These are phyloP conservation scores for Vanderwaltozyma tropicalis DNA, from an alignment of 805 yeast genomes.

Conservation along the genomic window DNA sequence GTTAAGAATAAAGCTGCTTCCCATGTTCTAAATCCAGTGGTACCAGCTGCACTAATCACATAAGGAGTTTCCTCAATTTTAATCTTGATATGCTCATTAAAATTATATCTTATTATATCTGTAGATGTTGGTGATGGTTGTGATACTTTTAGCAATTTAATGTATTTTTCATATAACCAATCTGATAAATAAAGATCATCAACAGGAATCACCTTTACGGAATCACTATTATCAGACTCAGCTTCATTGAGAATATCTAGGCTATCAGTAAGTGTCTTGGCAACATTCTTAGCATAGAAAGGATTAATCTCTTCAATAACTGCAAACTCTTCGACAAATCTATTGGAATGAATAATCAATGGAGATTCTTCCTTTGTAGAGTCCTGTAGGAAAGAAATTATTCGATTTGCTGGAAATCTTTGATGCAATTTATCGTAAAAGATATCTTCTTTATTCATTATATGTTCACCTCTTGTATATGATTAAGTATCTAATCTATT, in stretches of 20 bases:
- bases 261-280: conserved; percentile 33
- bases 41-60: conserved; percentile 60
- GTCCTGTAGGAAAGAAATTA: neutral
- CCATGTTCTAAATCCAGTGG: conserved; percentile 90
- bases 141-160: conserved; percentile 17
- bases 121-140: conserved; percentile 19
- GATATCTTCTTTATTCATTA: neutral
- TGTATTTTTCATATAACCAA: conserved; percentile 26
- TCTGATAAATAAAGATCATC: conserved; percentile 16
- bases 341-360: conserved; percentile 1
- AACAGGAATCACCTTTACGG: conserved; percentile 1
- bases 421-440: conserved; percentile 10
- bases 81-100: conserved; percentile 14
- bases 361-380: neutral
- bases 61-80: conserved; percentile 50
- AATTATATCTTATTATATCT: conserved; percentile 28
- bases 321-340: conserved; percentile 13
- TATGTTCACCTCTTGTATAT: no score
- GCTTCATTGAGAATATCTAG: conserved; percentile 30
- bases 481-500: no score
- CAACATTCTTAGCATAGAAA: conserved; percentile 39
- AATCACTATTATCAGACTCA: conserved; percentile 1
- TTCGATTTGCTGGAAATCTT: conserved; percentile 7
- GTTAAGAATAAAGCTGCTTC: conserved; percentile 73
- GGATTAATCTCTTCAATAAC: conserved; percentile 32